Percentiles rank a stretch among this genome's conserved stretches.
These are phyloP conservation scores for Hyaloperonospora arabidopsidis DNA, from an alignment of 352 stramenopile genomes.

Conservation along the genomic window DNA sequence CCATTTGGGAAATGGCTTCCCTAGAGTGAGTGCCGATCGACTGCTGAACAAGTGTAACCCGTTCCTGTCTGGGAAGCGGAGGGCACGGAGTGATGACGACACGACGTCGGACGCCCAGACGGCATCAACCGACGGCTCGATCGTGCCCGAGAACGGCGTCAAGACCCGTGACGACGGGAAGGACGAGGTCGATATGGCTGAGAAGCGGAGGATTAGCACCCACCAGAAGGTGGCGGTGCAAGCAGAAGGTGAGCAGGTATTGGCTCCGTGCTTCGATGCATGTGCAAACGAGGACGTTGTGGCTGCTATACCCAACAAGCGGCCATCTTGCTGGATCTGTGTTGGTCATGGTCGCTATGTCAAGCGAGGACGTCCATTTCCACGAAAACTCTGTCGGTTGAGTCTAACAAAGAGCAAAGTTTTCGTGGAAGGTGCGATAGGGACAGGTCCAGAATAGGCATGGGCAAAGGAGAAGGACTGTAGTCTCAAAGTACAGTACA, in stretches of 20 bases:
- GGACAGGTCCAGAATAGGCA: no score
- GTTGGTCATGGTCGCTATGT: conserved; percentile 15
- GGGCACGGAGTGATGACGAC: conserved; percentile 19
- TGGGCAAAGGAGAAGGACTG: no score
- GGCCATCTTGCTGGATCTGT: conserved; percentile 11
- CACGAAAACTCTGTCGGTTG: no score
- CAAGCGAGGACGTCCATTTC: no score
- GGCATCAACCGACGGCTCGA: conserved; percentile 23
- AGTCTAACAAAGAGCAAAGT: no score
- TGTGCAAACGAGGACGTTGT: not conserved
- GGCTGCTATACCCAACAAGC: not conserved
- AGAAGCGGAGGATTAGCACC: no score
- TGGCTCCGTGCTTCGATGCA: not conserved
- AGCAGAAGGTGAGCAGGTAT: not conserved
- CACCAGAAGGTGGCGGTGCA: not conserved
- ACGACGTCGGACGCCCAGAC: conserved; percentile 22
- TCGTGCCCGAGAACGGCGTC: conserved; percentile 11
- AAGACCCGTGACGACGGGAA: conserved; percentile 8
- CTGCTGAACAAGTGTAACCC: conserved; percentile 31
- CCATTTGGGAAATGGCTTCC: conserved; percentile 8
- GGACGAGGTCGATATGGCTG: conserved; percentile 3
- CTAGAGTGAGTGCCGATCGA: conserved; percentile 13
- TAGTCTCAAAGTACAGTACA: no score
- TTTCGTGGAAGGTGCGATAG: no score
- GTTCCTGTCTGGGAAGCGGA: conserved; percentile 24